Conservation (phyloP, 495 filamentous ascomycete species). For the Penicillium egyptiacum region DNA sequence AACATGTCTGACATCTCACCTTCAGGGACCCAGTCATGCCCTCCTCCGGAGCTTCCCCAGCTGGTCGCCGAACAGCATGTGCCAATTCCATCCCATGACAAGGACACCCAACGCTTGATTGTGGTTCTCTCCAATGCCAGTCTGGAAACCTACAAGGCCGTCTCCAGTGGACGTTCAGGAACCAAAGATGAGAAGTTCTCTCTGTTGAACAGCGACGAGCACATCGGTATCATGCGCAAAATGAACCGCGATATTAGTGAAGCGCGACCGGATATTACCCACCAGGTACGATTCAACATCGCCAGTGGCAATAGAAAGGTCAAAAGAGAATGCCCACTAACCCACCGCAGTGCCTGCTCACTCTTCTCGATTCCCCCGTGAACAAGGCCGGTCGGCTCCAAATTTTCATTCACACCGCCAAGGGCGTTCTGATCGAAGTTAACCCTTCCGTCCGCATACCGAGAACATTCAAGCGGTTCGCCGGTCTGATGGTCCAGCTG, state of each 20-base stretch:
- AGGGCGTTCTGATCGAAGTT: conserved; percentile 95
- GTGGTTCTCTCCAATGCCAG: conserved; percentile 97
- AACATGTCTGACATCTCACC: conserved; percentile 28
- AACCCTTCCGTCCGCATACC: conserved; percentile 96
- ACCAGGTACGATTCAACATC: conserved; percentile 68
- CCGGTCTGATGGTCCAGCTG: conserved; percentile 98
- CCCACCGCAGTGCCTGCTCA: conserved; percentile 78
- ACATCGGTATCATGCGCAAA: conserved; percentile 98
- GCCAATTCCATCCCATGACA: conserved; percentile 80
- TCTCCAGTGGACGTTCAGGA: conserved; percentile 66
- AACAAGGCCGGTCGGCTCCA: conserved; percentile 98
- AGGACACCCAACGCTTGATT: conserved; percentile 85
- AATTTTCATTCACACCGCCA: conserved; percentile 97
- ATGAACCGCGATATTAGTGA: conserved; percentile 99
- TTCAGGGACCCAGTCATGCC: conserved; percentile 85
- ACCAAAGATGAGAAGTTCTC: conserved; percentile 89
- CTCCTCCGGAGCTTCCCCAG: conserved; percentile 84
- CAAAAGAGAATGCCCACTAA: conserved; percentile 10
- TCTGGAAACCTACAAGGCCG: conserved; percentile 92
- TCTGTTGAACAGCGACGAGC: conserved; percentile 95
- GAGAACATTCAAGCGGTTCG: conserved; percentile 97
- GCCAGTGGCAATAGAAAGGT: conserved; percentile 2
- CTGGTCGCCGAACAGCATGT: conserved; percentile 90
- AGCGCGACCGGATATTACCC: conserved; percentile 94
- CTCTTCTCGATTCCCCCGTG: conserved; percentile 93